These are phyloP conservation scores for Calocybe gambosa DNA, from an alignment of 1,284 basidiomycete genomes.

Conservation along the genomic window DNA sequence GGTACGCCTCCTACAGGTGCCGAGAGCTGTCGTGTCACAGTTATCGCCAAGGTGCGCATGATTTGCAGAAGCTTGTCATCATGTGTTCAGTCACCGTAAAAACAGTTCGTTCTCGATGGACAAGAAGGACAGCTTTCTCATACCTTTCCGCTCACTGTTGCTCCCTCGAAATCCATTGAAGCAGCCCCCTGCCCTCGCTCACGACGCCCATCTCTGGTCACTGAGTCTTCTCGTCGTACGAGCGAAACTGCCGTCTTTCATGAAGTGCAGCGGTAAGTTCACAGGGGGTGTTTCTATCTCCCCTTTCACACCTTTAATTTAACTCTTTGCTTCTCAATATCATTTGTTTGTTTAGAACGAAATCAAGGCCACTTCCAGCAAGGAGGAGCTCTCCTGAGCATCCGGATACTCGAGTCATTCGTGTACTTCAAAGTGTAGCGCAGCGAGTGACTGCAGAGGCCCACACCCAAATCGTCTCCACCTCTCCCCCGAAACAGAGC, in stretches of 20 bases:
- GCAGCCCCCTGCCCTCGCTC: slow-evolving; percentile 43
- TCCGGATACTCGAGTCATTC: slow-evolving; percentile 55
- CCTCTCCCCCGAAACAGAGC: slow-evolving; percentile 40
- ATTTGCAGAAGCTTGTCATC: slow-evolving; percentile 2
- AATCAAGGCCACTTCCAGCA: slow-evolving; percentile 22
- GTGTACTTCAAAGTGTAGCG: slow-evolving; percentile 67
- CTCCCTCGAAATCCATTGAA: slow-evolving; percentile 64
- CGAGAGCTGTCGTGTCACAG: slow-evolving; percentile 65
- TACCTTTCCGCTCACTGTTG: slow-evolving; percentile 65
- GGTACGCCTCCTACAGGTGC: slow-evolving; percentile 70
- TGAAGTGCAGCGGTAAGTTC: slow-evolving; percentile 29
- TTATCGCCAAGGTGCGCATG: slow-evolving; percentile 56
- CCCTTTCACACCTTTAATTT: slow-evolving; percentile 2
- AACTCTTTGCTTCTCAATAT: slow-evolving; percentile 2
- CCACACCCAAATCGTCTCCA: slow-evolving; percentile 55
- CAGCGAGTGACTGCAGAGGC: slow-evolving; percentile 70
- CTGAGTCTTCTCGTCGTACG: slow-evolving; percentile 51
- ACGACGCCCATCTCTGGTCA: slow-evolving; percentile 57
- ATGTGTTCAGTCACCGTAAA: slow-evolving; percentile 15
- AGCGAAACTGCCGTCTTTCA: slow-evolving; percentile 50
- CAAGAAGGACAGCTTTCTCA: slow-evolving; percentile 62
- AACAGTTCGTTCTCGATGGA: slow-evolving; percentile 65
- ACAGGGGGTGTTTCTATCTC: not conserved
- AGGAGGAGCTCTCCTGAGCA: slow-evolving; percentile 21
- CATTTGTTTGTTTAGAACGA: slow-evolving; percentile 16